Percentiles rank a stretch among this genome's conserved stretches.
phyloP scores from a whole-genome alignment of 2,329 filamentous ascomycete genomes.

The Ophiostoma quercus region DNA sequence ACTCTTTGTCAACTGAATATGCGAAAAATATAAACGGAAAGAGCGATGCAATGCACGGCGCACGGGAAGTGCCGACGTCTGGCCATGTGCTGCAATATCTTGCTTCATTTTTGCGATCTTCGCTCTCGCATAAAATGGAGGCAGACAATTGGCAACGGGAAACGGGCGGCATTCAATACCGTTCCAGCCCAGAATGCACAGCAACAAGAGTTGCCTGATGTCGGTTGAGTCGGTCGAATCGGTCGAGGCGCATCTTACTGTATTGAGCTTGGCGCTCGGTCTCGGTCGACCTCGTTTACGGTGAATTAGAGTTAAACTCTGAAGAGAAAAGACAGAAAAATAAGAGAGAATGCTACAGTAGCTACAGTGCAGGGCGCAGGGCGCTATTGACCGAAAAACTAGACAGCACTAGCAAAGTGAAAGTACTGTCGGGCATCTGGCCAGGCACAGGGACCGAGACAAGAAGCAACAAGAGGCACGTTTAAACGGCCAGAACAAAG shows the following conservation, averaged over 20 bases:
- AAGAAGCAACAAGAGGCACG: no score
- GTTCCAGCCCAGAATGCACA: not conserved
- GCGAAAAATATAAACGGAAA: not conserved
- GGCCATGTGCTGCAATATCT: not conserved
- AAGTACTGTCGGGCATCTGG: not conserved
- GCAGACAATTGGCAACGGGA: not conserved
- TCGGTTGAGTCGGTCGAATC: not conserved
- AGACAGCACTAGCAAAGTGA: not conserved
- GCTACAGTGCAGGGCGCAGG: not conserved
- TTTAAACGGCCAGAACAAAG: not conserved
- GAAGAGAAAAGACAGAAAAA: no score
- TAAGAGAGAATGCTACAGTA: not conserved
- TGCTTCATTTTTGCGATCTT: not conserved
- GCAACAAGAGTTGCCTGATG: not conserved
- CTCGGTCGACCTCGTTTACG: not conserved
- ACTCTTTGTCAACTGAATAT: not conserved
- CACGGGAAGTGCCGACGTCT: not conserved
- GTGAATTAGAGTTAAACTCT: not conserved
- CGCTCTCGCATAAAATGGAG: not conserved
- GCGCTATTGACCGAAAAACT: not conserved
- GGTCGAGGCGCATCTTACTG: not conserved
- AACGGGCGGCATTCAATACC: not conserved
- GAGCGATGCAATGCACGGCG: not conserved
- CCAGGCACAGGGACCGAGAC: not conserved
- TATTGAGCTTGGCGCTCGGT: conserved; percentile 9